Evolutionary conservation across 1,284 basidiomycete species (phyloP), one percentile per base, ranked within the genome.

Genomic region (Grifola frondosa): DNA sequence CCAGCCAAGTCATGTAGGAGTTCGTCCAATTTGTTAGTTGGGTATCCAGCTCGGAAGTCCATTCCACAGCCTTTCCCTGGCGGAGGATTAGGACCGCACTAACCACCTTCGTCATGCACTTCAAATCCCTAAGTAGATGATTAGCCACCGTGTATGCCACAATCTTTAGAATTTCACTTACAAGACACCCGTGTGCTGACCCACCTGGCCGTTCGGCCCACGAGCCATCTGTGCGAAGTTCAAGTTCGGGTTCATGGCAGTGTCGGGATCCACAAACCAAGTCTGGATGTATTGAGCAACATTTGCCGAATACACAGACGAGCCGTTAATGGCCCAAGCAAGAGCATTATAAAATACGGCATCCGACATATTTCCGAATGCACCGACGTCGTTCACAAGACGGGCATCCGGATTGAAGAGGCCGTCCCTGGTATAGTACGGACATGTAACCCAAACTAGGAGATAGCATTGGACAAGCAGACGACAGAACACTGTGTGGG

Each of bases 211-310:
- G 12, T 57, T 57, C 0, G 64, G 57, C 0, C 85, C 85, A 7
- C 84, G 74, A 31, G 73, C 54, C 64, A 85, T 73, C 57, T 88
- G 84, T 0, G 70, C 78, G 53, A 77, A 88, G 48, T 79, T 70
- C 22, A 87, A 65, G 55, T 83, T 80, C 3, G 84, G 83, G 47
- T 81, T 83, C 78, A 86, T 84, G 23, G 56, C 64, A 1, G 80
- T 84, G 6, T 64, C 64, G 0, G 64, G 44, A 53, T 82, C 70
- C 17, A 85, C 59, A 66, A 86, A 88, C 74, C 79, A 84, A 0
- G 69, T 65, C 15, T 74, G 58, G 50, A 85, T 63, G 58, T 71
- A 79, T 4, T 55, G 56, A 4, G 66, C 76, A 17, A 63, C 69
- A 36, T 64, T 69, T 19, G 61, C 41, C 22, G 67, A 54, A 53